phyloP scores from a whole-genome alignment of 441 rosid genomes.

The Croton setiger region DNA sequence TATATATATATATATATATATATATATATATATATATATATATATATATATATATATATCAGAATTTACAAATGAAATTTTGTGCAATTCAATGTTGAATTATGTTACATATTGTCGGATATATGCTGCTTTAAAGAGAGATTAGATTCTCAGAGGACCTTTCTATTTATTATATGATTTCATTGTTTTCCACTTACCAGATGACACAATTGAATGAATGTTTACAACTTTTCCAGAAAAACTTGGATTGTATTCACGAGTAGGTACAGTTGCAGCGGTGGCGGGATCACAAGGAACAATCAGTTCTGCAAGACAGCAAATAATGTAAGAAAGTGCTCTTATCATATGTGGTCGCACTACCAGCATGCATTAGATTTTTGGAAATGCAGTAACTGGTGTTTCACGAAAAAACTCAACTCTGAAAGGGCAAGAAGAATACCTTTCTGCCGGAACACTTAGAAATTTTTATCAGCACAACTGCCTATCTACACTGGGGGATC shows the following conservation, averaged over 20 bases:
- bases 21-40: too few species aligned
- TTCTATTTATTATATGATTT: background rate
- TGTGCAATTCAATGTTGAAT: too few species aligned
- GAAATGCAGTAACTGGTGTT: background rate
- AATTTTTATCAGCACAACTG: background rate
- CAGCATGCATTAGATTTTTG: background rate
- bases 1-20: too few species aligned
- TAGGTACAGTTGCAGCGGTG: background rate
- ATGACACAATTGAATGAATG: background rate
- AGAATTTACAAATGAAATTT: too few species aligned
- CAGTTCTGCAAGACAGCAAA: background rate
- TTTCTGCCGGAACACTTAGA: background rate
- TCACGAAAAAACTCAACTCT: background rate
- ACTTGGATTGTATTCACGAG: background rate
- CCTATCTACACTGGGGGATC: constrained; percentile 16
- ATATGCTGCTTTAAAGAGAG: background rate
- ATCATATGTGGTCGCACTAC: background rate
- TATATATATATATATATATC: too few species aligned
- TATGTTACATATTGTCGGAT: background rate
- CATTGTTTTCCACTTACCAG: background rate
- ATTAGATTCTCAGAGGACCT: background rate
- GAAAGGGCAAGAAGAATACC: background rate
- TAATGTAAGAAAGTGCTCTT: background rate
- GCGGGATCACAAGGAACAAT: background rate
- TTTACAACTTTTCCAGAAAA: background rate